Conservation (phyloP, 2,329 filamentous ascomycete species). For the Fusarium udum region DNA sequence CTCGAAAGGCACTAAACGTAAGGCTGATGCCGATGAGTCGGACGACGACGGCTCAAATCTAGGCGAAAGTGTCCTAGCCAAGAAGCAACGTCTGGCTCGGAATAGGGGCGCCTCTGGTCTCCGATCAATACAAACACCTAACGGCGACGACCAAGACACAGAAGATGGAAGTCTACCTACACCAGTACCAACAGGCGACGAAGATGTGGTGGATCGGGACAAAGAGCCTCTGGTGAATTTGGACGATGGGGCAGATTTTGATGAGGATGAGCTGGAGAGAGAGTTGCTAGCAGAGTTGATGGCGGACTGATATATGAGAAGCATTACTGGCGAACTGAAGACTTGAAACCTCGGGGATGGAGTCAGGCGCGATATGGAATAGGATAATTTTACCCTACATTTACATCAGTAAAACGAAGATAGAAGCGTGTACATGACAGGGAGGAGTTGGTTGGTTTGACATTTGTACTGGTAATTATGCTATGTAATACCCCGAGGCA, state of each 20-base stretch:
- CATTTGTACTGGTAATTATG: not conserved
- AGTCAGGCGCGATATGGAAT: not conserved
- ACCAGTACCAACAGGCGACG: conserved; percentile 50
- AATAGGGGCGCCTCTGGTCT: conserved; percentile 57
- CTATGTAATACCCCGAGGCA: conserved; percentile 26
- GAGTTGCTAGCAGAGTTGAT: conserved; percentile 71
- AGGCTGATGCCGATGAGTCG: conserved; percentile 47
- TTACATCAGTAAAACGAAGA: conserved; percentile 4
- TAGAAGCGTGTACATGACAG: conserved; percentile 22
- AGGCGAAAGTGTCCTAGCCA: conserved; percentile 55
- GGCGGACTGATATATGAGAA: conserved; percentile 51
- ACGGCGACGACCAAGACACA: conserved; percentile 47
- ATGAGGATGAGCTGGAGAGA: conserved; percentile 69
- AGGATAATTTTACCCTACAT: not conserved
- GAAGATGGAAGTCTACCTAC: conserved; percentile 53
- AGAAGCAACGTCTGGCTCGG: conserved; percentile 61
- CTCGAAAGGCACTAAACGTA: conserved; percentile 48
- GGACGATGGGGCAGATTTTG: conserved; percentile 53
- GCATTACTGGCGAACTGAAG: conserved; percentile 60
- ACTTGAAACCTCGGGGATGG: conserved; percentile 7
- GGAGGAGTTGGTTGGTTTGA: conserved; percentile 4
- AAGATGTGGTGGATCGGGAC: conserved; percentile 46
- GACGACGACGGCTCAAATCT: conserved; percentile 47
- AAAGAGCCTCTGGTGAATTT: conserved; percentile 38
- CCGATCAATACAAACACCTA: conserved; percentile 56